These are phyloP conservation scores for Sclerotinia spermophila DNA, from an alignment of 2,329 filamentous ascomycete genomes.

Conservation along the genomic window DNA sequence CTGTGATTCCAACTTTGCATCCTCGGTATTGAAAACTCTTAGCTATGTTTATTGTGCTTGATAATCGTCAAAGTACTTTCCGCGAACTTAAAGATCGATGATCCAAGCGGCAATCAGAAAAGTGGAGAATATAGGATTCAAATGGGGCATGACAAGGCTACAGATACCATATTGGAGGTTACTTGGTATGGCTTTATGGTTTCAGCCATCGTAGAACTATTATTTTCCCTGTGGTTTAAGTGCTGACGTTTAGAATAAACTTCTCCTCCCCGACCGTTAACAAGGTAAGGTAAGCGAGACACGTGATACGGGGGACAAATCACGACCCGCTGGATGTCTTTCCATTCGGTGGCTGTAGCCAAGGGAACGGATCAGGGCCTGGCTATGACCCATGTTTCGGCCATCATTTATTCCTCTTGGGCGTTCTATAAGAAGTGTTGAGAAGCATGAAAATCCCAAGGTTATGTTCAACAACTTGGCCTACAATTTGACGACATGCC, in stretches of 20 bases:
- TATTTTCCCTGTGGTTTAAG: background rate
- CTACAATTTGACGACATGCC: background rate
- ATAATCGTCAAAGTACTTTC: background rate
- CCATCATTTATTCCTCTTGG: background rate
- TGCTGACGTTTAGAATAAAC: background rate
- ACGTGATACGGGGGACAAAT: background rate
- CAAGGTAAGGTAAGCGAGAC: background rate
- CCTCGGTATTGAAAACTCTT: background rate
- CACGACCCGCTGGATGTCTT: background rate
- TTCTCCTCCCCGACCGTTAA: background rate
- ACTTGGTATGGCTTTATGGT: background rate
- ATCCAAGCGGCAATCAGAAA: background rate
- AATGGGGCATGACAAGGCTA: background rate
- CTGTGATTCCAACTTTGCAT: background rate
- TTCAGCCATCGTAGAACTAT: background rate
- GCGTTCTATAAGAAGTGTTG: background rate
- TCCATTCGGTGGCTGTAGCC: background rate
- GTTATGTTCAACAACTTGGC: background rate
- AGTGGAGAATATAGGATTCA: background rate
- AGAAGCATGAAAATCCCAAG: background rate
- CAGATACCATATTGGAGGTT: background rate
- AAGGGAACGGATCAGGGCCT: background rate
- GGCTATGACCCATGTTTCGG: background rate
- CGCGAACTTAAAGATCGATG: background rate
- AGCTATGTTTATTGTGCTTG: background rate